Conservation (phyloP, 1,284 basidiomycete species). For the Ustilago hordei region DNA sequence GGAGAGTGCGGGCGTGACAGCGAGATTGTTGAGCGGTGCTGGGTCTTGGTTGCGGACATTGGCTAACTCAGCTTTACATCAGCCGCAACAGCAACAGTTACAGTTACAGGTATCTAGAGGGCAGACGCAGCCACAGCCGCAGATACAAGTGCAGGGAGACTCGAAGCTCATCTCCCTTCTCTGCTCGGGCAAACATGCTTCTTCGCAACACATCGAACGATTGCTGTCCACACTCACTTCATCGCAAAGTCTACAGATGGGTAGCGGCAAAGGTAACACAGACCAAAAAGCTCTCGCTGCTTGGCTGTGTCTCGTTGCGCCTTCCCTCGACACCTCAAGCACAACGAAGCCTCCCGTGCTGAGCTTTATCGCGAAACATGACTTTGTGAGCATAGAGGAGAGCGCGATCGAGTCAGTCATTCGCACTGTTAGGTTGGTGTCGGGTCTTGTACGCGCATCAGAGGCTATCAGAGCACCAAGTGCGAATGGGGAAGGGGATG, state of each 20-base stretch:
- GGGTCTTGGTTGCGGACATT: conserved; percentile 17
- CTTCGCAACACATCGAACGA: not conserved
- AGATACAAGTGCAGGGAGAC: not conserved
- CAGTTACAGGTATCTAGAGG: not conserved
- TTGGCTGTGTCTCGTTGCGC: conserved; percentile 20
- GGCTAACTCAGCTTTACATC: not conserved
- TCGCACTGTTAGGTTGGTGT: conserved; percentile 10
- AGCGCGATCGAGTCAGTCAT: conserved; percentile 8
- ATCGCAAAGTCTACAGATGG: not conserved
- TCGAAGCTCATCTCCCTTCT: conserved; percentile 10
- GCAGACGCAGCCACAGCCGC: not conserved
- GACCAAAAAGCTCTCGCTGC: conserved; percentile 34
- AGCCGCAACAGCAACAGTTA: not conserved
- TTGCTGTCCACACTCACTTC: not conserved
- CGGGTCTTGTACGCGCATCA: conserved; percentile 5
- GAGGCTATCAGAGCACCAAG: conserved; percentile 3
- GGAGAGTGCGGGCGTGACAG: conserved; percentile 23
- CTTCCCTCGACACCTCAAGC: not conserved
- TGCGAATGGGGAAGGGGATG: not conserved
- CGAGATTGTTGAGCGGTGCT: conserved; percentile 14
- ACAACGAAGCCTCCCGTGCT: conserved; percentile 1
- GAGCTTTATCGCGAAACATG: conserved; percentile 13
- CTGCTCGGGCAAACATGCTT: not conserved
- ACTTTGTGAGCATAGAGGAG: conserved; percentile 11
- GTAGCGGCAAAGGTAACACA: not conserved